Conservation (phyloP, 352 stramenopile genomes). For the Thraustotheca clavata region DNA sequence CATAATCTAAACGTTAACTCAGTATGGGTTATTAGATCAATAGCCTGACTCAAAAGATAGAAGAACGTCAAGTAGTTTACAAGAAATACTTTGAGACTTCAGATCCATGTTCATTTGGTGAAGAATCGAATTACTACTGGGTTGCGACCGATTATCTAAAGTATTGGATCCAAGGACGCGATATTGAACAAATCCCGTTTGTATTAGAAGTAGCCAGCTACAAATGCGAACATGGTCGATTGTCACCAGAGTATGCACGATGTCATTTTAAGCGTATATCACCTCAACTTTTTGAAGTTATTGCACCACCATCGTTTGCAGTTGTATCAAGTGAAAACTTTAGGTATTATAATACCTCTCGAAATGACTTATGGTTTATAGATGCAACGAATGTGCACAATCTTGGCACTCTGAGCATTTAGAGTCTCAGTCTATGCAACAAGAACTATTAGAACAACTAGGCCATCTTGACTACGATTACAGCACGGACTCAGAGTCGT, state of each 20-base stretch:
- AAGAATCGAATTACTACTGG: not conserved
- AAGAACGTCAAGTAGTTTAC: slow-evolving; percentile 12
- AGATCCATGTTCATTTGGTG: slow-evolving; percentile 27
- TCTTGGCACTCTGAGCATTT: not conserved
- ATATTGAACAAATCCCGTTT: not conserved
- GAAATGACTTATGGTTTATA: too few species aligned
- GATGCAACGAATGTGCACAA: slow-evolving; percentile 14
- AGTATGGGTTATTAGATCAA: slow-evolving; percentile 25
- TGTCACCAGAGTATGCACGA: not conserved
- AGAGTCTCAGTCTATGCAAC: not conserved
- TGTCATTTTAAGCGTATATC: slow-evolving; percentile 7
- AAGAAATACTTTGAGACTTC: slow-evolving; percentile 32
- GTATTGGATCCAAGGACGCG: not conserved
- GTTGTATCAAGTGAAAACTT: not conserved
- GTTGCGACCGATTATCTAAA: not conserved
- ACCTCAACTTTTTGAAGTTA: not conserved
- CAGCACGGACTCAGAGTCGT: slow-evolving; percentile 1
- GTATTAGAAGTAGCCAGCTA: not conserved
- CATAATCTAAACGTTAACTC: slow-evolving; percentile 42
- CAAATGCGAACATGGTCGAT: not conserved
- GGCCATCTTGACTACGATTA: not conserved
- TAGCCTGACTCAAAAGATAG: slow-evolving; percentile 27
- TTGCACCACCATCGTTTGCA: not conserved
- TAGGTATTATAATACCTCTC: too few species aligned
- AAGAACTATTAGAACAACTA: not conserved